Evolutionary conservation across 192 early-diverging fungal species (phyloP).

Genomic region (Coemansia sp.): DNA sequence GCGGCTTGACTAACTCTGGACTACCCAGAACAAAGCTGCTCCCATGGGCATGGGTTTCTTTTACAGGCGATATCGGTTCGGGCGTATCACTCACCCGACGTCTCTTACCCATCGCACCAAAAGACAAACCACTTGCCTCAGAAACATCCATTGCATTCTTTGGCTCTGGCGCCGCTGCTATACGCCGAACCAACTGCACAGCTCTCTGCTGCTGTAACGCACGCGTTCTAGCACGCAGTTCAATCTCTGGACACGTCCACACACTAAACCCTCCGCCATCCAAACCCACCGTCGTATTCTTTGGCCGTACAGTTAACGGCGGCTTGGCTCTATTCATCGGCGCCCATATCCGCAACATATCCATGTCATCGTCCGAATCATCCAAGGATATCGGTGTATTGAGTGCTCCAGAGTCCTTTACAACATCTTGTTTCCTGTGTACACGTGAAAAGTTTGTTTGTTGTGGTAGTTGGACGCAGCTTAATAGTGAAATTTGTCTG

Average conservation of each 20-base stretch:
- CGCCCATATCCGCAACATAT: conserved; percentile 16
- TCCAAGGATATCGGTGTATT: not conserved
- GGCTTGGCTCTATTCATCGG: conserved; percentile 5
- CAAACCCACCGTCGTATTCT: not conserved
- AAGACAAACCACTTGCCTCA: too few species aligned
- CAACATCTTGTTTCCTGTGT: not conserved
- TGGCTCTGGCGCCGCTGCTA: not conserved
- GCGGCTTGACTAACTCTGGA: conserved; percentile 19
- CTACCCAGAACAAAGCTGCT: too few species aligned
- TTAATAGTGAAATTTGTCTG: conserved; percentile 25
- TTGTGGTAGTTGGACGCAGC: conserved; percentile 22
- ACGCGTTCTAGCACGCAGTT: conserved; percentile 3
- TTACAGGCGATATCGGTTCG: not conserved
- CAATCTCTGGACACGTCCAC: conserved; percentile 36
- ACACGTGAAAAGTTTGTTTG: not conserved
- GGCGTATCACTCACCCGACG: conserved; percentile 6
- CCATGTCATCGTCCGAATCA: conserved; percentile 1
- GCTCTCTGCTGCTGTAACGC: conserved; percentile 15
- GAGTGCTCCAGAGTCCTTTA: not conserved
- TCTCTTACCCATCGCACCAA: not conserved
- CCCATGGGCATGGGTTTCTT: too few species aligned
- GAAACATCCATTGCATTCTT: not conserved
- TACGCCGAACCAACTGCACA: conserved; percentile 14
- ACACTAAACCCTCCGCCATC: conserved; percentile 5
- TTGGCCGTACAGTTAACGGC: not conserved